Conservation (phyloP, 768 basidiomycete species). For the Lactarius trivialis region DNA sequence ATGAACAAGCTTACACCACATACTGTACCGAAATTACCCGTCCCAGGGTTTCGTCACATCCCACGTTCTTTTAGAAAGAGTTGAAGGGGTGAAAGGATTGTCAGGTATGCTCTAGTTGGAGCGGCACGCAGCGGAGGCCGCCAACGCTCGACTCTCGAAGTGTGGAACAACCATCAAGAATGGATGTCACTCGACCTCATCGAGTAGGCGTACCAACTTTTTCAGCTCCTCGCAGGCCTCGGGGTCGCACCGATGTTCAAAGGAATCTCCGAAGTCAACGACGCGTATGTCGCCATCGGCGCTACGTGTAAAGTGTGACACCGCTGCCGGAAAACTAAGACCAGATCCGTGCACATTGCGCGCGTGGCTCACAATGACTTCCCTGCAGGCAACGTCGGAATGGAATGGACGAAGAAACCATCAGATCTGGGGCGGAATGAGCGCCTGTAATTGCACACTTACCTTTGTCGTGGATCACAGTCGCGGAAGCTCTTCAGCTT, state of each 20-base stretch:
- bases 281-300: background rate
- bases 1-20: background rate
- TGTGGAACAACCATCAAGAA: background rate
- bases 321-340: slow-evolving; percentile 5
- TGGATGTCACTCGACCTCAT: background rate
- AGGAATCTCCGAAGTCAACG: slow-evolving; percentile 12
- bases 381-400: background rate
- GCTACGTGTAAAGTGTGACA: slow-evolving; percentile 5
- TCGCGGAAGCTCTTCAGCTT: slow-evolving; percentile 9
- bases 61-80: background rate
- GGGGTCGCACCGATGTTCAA: slow-evolving; percentile 7
- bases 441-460: background rate
- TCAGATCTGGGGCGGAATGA: background rate
- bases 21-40: background rate
- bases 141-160: background rate
- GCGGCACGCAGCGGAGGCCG: background rate
- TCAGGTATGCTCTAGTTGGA: background rate
- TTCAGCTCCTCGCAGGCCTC: slow-evolving; percentile 6
- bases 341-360: slow-evolving; percentile 1
- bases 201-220: slow-evolving; percentile 4
- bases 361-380: background rate
- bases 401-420: background rate
- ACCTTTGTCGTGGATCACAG: slow-evolving; percentile 4
- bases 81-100: background rate
- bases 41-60: background rate